Conservation (phyloP, 192 early-diverging fungal species). For the Backusella australiensis region DNA sequence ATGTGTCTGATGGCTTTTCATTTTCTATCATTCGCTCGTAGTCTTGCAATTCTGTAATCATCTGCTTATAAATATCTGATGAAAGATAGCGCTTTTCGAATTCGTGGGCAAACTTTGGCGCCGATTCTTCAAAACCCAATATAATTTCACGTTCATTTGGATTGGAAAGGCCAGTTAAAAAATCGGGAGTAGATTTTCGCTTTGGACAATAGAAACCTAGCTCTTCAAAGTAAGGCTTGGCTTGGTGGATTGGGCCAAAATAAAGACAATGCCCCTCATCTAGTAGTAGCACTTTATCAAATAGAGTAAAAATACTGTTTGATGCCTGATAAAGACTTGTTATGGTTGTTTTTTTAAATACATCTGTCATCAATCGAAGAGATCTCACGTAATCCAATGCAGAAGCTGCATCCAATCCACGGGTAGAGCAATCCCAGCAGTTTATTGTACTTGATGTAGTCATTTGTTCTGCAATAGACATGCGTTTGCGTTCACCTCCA, state of each 20-base stretch:
- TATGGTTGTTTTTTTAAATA: conserved; percentile 59
- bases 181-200: conserved; percentile 69
- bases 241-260: conserved; percentile 60
- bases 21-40: conserved; percentile 39
- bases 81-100: conserved; percentile 56
- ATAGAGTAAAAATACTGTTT: conserved; percentile 72
- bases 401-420: conserved; percentile 76
- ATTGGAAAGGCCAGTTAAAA: conserved; percentile 68
- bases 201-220: conserved; percentile 61
- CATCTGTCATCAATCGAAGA: conserved; percentile 69
- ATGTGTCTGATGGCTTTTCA: conserved; percentile 23
- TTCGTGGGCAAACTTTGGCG: conserved; percentile 57
- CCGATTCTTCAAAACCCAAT: conserved; percentile 54
- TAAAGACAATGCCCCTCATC: conserved; percentile 66
- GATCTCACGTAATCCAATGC: conserved; percentile 77
- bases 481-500: conserved; percentile 75
- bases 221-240: conserved; percentile 59
- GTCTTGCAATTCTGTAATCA: conserved; percentile 38
- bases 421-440: conserved; percentile 60
- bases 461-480: conserved; percentile 75
- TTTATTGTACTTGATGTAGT: conserved; percentile 54
- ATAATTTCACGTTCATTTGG: conserved; percentile 49
- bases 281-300: conserved; percentile 67
- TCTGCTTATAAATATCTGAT: conserved; percentile 39
- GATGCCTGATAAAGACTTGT: conserved; percentile 64